A percentile compares a stretch with the other conserved stretches of the same genome.
Conservation (phyloP, 371 early-diverging fungal species). For the Saksenaea oblongispora region DNA sequence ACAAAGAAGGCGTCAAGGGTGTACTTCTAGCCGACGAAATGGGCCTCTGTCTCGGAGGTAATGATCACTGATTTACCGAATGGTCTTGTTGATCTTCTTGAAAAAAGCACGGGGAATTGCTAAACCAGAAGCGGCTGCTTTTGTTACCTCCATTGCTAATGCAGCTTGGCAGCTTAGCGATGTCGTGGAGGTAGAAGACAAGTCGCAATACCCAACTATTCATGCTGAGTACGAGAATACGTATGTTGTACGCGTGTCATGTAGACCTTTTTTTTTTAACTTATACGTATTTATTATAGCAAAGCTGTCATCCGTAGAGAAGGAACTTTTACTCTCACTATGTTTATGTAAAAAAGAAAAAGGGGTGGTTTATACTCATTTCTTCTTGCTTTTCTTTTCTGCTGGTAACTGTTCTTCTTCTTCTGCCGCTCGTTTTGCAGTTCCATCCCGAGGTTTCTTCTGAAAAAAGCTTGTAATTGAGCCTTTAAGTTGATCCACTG, state of each 20-base stretch:
- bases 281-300: constrained; percentile 12
- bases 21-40: constrained; percentile 47
- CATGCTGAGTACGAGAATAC: constrained; percentile 43
- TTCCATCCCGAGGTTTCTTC: background rate
- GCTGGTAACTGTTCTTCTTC: background rate
- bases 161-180: constrained; percentile 30
- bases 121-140: constrained; percentile 38
- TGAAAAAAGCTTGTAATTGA: constrained; percentile 37
- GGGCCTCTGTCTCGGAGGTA: constrained; percentile 51
- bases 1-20: constrained; percentile 48
- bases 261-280: background rate
- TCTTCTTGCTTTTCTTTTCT: constrained; percentile 8
- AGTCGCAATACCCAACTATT: constrained; percentile 44
- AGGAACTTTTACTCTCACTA: constrained; percentile 46
- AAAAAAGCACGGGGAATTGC: constrained; percentile 43
- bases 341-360: constrained; percentile 32
- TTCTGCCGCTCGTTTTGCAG: background rate
- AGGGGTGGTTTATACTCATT: background rate
- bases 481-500: constrained; percentile 30
- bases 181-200: constrained; percentile 25
- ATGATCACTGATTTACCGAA: background rate
- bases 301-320: constrained; percentile 46
- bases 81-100: background rate
- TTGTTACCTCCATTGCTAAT: constrained; percentile 42
- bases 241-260: constrained; percentile 18